Evolutionary conservation across 2,329 filamentous ascomycete genomes (phyloP), one percentile per base, ranked within the genome.

Genomic region (Aspergillus costaricaensis): DNA sequence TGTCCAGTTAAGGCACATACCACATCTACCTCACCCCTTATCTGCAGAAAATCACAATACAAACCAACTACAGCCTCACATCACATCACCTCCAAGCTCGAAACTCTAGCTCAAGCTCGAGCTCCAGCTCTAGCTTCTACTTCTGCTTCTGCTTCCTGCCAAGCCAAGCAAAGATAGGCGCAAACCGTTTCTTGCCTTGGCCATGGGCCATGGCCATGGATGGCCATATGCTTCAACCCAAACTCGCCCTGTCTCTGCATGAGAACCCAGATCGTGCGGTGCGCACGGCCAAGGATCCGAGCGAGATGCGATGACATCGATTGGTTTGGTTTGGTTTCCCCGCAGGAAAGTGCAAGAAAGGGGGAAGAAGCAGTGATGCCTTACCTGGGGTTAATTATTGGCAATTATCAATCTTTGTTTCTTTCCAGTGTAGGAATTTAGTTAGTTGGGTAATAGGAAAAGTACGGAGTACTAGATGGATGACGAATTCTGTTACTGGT

Each of bases 161-260:
- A 30, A 19, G 41, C 23, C 30, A 50, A n/a, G 25, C 44, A 23
- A 15, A 49, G 44, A 50, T 50, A 50, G 27, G 25, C 30, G 25
- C 47, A n/a, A 44, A 17, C 47, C 49, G 30, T 55, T 48, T 54
- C 4, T 43, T 32, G 27, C 50, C 41, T 56, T 9, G 47, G 9
- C 47, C 47, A 23, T 23, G 23, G 23, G 23, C 23, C 6, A 23
- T 30, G 27, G 2, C 27, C 23, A 27, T 32, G 23, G 23, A 32
- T 32, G 30, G 30, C 30, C 30, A 32, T 36, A 50, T 55, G 44
- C 47, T 43, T 57, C 36, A 49, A 25, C 25, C 27, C 39, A 61
- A 59, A 47, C 58, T 59, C 58, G 62, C 60, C 61, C 57, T 59
- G 52, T 62, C 53, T 60, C 61, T 66, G 64, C 61, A 59, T 58